Conservation (phyloP, 2,329 filamentous ascomycete species). For the Trichothecium sympodiale region DNA sequence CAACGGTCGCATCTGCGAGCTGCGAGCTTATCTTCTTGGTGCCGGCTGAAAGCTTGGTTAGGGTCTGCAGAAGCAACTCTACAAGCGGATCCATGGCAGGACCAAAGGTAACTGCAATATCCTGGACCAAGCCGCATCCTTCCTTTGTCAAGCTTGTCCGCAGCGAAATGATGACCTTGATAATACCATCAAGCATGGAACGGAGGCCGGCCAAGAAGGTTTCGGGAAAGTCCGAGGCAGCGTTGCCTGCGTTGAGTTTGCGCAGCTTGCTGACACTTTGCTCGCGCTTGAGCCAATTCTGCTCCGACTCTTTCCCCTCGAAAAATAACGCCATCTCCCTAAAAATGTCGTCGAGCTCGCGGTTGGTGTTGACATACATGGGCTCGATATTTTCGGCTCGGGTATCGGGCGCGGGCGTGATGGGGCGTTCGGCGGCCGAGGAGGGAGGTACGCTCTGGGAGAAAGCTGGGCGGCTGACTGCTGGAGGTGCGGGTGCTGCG, state of each 20-base stretch:
- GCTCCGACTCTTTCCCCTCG: slow-evolving; percentile 79
- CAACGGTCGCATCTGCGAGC: slow-evolving; percentile 70
- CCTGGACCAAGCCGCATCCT: slow-evolving; percentile 73
- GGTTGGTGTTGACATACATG: slow-evolving; percentile 68
- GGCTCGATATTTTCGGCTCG: slow-evolving; percentile 66
- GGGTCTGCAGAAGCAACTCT: slow-evolving; percentile 76
- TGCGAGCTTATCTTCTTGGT: slow-evolving; percentile 91
- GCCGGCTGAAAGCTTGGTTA: slow-evolving; percentile 79
- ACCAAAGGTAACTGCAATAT: slow-evolving; percentile 66
- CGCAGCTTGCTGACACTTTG: slow-evolving; percentile 68
- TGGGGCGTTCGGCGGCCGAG: slow-evolving; percentile 35
- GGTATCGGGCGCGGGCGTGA: slow-evolving; percentile 52
- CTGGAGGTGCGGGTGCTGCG: slow-evolving; percentile 26
- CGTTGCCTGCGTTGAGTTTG: slow-evolving; percentile 73
- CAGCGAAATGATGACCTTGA: slow-evolving; percentile 74
- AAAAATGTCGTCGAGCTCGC: slow-evolving; percentile 82
- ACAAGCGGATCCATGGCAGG: slow-evolving; percentile 77
- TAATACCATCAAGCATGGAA: slow-evolving; percentile 69
- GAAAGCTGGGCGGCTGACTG: slow-evolving; percentile 24
- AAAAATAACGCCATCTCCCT: slow-evolving; percentile 72
- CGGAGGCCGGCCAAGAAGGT: slow-evolving; percentile 63
- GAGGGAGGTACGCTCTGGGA: slow-evolving; percentile 40
- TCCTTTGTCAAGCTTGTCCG: slow-evolving; percentile 85
- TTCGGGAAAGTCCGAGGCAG: slow-evolving; percentile 62
- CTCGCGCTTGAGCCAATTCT: slow-evolving; percentile 84